phyloP scores from a whole-genome alignment of 345 rosid genomes.

The Populus ilicifolia region DNA sequence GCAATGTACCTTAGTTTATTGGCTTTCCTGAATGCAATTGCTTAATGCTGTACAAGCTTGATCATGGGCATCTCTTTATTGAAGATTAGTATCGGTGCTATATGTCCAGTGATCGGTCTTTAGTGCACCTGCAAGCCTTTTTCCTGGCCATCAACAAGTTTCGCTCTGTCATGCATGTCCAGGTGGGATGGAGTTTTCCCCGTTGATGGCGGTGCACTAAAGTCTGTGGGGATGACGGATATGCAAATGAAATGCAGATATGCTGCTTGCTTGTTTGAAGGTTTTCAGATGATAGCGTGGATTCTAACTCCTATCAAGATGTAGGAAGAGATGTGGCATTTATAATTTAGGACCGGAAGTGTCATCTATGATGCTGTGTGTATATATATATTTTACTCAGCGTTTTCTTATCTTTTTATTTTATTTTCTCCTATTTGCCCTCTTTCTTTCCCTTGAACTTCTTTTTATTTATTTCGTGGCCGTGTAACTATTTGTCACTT shows the following conservation, averaged over 20 bases:
- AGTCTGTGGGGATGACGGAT: neutral
- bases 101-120: neutral
- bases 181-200: constrained; percentile 5
- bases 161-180: neutral
- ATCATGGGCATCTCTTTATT: neutral
- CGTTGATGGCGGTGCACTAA: neutral
- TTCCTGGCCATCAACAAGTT: neutral
- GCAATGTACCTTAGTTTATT: neutral
- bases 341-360: neutral
- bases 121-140: neutral
- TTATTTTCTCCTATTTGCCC: neutral
- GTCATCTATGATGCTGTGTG: neutral
- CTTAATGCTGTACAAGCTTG: neutral
- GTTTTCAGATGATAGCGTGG: neutral
- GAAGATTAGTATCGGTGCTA: neutral
- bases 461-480: neutral
- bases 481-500: neutral
- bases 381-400: constrained; percentile 10
- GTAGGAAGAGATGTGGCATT: neutral
- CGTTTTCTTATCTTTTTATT: constrained; percentile 1
- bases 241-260: neutral
- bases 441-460: neutral
- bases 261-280: neutral
- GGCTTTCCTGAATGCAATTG: neutral
- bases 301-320: neutral